Percentiles rank a stretch among this genome's conserved stretches.
Conservation (phyloP, 805 yeast genomes). For the Saccharomycopsis amapae region DNA sequence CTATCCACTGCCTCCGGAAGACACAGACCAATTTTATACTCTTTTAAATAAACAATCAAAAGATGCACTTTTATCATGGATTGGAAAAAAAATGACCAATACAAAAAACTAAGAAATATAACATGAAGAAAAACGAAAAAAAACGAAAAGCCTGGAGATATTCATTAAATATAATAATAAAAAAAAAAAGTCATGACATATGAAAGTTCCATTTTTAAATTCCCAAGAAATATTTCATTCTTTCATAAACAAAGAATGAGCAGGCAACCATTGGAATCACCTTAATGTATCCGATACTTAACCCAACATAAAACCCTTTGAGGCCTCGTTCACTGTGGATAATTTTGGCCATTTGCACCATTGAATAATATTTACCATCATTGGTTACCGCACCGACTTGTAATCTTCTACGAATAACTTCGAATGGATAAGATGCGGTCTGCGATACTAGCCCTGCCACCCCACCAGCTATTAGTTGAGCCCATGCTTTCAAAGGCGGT, state of each 20-base stretch:
- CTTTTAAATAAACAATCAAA: no score
- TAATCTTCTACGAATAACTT: conserved; percentile 88
- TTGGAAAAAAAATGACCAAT: no score
- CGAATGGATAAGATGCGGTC: conserved; percentile 95
- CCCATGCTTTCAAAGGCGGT: conserved; percentile 77
- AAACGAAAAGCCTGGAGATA: no score
- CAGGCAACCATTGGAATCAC: conserved; percentile 97
- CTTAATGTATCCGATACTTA: conserved; percentile 90
- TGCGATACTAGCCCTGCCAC: conserved; percentile 93
- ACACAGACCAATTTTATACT: no score
- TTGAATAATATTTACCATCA: conserved; percentile 47
- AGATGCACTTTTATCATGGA: no score
- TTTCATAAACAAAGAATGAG: conserved; percentile 88
- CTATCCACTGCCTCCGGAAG: no score
- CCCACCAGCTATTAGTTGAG: conserved; percentile 91
- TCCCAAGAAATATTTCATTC: conserved; percentile 64
- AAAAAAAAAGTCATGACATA: no score
- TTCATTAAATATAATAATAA: no score
- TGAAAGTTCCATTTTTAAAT: conserved; percentile 34
- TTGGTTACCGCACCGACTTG: conserved; percentile 84
- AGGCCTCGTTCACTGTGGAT: conserved; percentile 72
- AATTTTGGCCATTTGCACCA: conserved; percentile 45
- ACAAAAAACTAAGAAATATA: no score
- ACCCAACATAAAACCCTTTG: conserved; percentile 87
- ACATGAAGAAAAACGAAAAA: no score